Percentiles rank a stretch among this genome's conserved stretches.
Evolutionary conservation across 2,329 filamentous ascomycete genomes (phyloP).

Genomic region (Orbilia javanica): DNA sequence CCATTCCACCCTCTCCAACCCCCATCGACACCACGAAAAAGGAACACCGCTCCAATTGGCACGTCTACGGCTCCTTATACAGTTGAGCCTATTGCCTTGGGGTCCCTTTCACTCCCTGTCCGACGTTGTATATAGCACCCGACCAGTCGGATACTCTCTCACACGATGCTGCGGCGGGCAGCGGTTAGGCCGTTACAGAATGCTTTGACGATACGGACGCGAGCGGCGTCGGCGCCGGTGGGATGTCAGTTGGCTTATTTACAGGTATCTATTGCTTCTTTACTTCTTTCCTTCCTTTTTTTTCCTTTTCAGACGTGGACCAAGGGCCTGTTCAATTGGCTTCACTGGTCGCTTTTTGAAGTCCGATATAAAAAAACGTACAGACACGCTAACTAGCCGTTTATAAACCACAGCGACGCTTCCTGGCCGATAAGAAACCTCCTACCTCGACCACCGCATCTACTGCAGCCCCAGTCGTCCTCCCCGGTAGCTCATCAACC

Average conservation of each 20-base stretch:
- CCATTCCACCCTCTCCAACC: not conserved
- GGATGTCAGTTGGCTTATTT: constrained; percentile 45
- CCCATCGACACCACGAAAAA: constrained; percentile 30
- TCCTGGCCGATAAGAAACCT: constrained; percentile 42
- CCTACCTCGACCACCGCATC: not conserved
- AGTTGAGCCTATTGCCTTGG: not conserved
- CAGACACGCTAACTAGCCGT: constrained; percentile 7
- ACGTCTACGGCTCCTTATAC: constrained; percentile 6
- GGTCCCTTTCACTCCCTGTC: not conserved
- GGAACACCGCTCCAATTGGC: constrained; percentile 5
- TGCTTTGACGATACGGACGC: constrained; percentile 34
- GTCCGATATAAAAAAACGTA: not conserved
- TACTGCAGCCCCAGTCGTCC: constrained; percentile 62
- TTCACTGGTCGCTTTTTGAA: not conserved
- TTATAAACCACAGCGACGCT: constrained; percentile 47
- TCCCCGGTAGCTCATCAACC: constrained; percentile 61
- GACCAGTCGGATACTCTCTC: constrained; percentile 12
- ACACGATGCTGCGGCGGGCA: constrained; percentile 58
- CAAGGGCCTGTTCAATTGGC: not conserved
- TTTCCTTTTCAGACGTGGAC: not conserved
- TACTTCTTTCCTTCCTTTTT: too few relatives aligned
- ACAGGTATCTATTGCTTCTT: constrained; percentile 34
- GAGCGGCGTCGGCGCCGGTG: constrained; percentile 12
- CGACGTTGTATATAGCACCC: constrained; percentile 13
- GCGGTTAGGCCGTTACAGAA: constrained; percentile 46